phyloP scores from a whole-genome alignment of 2,329 filamentous ascomycete genomes.

The Elsinoe fawcettii region DNA sequence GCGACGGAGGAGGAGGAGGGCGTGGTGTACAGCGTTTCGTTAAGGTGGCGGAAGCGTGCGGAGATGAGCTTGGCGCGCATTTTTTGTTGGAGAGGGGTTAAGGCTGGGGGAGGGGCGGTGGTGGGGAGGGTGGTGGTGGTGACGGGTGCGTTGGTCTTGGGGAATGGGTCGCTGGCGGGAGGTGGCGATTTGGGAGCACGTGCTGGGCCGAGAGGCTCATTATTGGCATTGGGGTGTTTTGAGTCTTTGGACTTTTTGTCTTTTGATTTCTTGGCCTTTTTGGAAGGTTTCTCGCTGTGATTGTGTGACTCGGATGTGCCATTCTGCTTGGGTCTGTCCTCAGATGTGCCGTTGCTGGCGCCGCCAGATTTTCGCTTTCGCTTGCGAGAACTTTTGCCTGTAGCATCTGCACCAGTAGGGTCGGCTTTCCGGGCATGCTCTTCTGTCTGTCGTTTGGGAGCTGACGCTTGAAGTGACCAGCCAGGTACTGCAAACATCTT shows the following conservation, averaged over 20 bases:
- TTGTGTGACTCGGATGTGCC: conserved; percentile 32
- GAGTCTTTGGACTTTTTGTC: conserved; percentile 15
- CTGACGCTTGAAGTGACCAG: conserved; percentile 71
- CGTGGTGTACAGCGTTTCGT: conserved; percentile 91
- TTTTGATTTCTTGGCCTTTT: conserved; percentile 25
- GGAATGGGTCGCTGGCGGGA: conserved; percentile 29
- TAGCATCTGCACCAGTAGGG: conserved; percentile 27
- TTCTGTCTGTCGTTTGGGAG: conserved; percentile 62
- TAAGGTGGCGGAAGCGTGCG: conserved; percentile 92
- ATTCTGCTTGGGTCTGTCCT: conserved; percentile 22
- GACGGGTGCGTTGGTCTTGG: conserved; percentile 32
- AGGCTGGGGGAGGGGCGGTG: conserved; percentile 33
- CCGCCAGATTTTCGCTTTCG: conserved; percentile 46
- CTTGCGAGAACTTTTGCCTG: conserved; percentile 37
- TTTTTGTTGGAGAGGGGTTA: conserved; percentile 85
- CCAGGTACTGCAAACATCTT: conserved; percentile 94
- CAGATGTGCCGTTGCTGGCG: conserved; percentile 25
- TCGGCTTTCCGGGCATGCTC: conserved; percentile 28
- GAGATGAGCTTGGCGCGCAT: conserved; percentile 95
- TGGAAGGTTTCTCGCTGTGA: conserved; percentile 23
- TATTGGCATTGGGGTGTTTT: conserved; percentile 10
- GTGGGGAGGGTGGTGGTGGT: conserved; percentile 24
- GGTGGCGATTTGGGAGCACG: conserved; percentile 17
- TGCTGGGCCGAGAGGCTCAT: conserved; percentile 16
- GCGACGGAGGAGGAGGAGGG: conserved; percentile 75